Evolutionary conservation across 768 basidiomycete species (phyloP).

Genomic region (Myochromella boudieri): DNA sequence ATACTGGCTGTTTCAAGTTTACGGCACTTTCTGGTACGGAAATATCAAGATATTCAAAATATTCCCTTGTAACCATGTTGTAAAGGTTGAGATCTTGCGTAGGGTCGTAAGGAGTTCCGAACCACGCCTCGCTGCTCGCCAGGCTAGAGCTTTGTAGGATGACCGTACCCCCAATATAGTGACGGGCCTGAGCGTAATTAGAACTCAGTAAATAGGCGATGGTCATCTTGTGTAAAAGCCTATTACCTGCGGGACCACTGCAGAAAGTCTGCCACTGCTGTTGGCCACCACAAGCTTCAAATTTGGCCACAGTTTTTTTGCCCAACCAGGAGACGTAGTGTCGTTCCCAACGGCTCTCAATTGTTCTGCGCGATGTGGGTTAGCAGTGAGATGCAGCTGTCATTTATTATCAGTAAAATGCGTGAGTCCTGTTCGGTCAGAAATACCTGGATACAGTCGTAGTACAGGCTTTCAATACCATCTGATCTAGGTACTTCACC

Average conservation of each 20-base stretch:
- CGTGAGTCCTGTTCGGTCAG: no score
- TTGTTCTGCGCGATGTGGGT: constrained; percentile 6
- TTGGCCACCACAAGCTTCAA: constrained; percentile 5
- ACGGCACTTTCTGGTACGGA: neutral
- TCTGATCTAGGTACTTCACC: constrained; percentile 4
- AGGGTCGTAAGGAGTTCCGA: constrained; percentile 3
- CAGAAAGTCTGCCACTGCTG: constrained; percentile 6
- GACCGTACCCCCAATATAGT: constrained; percentile 4
- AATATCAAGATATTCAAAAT: constrained; percentile 10
- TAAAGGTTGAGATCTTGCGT: constrained; percentile 2
- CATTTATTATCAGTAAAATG: neutral
- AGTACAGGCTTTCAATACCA: constrained; percentile 2
- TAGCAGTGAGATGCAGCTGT: constrained; percentile 4
- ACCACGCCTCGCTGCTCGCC: constrained; percentile 6
- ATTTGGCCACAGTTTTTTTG: constrained; percentile 8
- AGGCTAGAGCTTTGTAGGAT: constrained; percentile 2
- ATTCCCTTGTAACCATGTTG: constrained; percentile 5
- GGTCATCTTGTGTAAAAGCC: no score
- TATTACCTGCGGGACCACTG: constrained; percentile 5
- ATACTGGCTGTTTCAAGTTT: constrained; percentile 1
- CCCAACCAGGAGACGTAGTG: constrained; percentile 4
- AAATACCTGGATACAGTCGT: constrained; percentile 9
- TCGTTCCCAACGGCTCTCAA: constrained; percentile 5
- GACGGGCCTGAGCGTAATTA: constrained; percentile 5
- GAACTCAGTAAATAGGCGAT: no score